These are phyloP conservation scores for Podaxis mareebaensis DNA, from an alignment of 768 basidiomycete species.

Conservation along the genomic window DNA sequence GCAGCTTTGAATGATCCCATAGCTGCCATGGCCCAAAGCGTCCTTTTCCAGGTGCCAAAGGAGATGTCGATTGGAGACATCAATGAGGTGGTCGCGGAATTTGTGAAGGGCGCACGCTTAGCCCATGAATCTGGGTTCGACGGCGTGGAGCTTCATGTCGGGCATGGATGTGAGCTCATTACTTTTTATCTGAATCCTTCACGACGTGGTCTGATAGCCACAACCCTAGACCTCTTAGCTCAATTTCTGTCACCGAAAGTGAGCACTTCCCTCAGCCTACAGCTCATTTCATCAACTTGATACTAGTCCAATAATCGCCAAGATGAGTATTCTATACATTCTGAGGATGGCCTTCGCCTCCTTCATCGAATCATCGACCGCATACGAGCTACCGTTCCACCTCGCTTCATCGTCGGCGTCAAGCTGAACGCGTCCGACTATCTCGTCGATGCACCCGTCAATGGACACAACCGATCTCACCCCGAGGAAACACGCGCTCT, in stretches of 20 bases:
- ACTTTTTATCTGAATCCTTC: background rate
- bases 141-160: conserved; percentile 82
- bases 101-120: conserved; percentile 65
- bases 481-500: conserved; percentile 49
- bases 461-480: conserved; percentile 14
- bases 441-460: conserved; percentile 29
- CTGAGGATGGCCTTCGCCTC: conserved; percentile 51
- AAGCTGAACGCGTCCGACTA: conserved; percentile 86
- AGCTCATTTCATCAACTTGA: background rate
- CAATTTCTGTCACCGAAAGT: conserved; percentile 81
- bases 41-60: conserved; percentile 63
- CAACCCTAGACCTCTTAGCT: conserved; percentile 64
- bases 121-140: conserved; percentile 77
- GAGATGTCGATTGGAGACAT: conserved; percentile 65
- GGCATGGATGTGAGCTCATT: conserved; percentile 75
- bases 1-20: conserved; percentile 24
- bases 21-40: conserved; percentile 40
- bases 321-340: conserved; percentile 57
- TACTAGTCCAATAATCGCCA: conserved; percentile 43
- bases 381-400: conserved; percentile 56
- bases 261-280: background rate
- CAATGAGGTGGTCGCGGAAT: conserved; percentile 55
- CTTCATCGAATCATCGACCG: conserved; percentile 53
- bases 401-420: conserved; percentile 69
- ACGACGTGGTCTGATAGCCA: background rate